phyloP scores from a whole-genome alignment of 148 eudicot species.

The Beta vulgaris region DNA sequence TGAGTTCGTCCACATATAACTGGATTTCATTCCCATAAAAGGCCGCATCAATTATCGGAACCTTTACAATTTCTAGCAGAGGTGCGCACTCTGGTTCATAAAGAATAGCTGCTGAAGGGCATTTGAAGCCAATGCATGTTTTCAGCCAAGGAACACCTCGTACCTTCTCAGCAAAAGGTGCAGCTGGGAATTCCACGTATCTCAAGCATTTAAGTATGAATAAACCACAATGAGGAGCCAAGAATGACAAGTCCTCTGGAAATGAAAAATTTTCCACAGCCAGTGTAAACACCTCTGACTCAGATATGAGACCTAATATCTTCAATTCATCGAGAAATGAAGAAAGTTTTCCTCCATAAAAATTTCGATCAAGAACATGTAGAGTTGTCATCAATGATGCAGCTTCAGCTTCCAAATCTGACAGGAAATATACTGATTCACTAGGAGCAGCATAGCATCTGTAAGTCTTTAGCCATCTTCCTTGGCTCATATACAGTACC shows the following conservation, averaged over 20 bases:
- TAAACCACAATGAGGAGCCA: slow-evolving; percentile 17
- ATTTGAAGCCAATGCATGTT: slow-evolving; percentile 17
- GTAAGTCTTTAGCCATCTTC: slow-evolving; percentile 26
- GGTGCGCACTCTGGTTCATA: not conserved
- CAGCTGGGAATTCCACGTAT: not conserved
- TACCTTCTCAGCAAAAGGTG: slow-evolving; percentile 12
- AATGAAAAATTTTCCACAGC: not conserved
- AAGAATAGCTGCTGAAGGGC: slow-evolving; percentile 19
- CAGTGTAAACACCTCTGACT: slow-evolving; percentile 14
- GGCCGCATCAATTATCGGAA: slow-evolving; percentile 8
- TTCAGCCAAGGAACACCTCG: slow-evolving; percentile 13
- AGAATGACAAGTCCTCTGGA: not conserved
- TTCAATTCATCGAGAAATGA: slow-evolving; percentile 19
- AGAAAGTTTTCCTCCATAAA: slow-evolving; percentile 23
- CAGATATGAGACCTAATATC: slow-evolving; percentile 15
- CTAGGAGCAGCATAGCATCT: slow-evolving; percentile 21
- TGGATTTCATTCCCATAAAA: slow-evolving; percentile 15
- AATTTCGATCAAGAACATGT: slow-evolving; percentile 14
- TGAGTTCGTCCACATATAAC: slow-evolving; percentile 6
- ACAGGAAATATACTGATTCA: slow-evolving; percentile 12
- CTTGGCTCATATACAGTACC: slow-evolving; percentile 11
- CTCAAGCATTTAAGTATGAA: slow-evolving; percentile 22
- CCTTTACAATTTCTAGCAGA: not conserved
- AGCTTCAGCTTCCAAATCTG: slow-evolving; percentile 24
- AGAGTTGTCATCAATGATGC: slow-evolving; percentile 3